Base-by-base conservation (phyloP, 1,139 yeast genomes). In the Kurtzmaniella natalensis region DNA sequence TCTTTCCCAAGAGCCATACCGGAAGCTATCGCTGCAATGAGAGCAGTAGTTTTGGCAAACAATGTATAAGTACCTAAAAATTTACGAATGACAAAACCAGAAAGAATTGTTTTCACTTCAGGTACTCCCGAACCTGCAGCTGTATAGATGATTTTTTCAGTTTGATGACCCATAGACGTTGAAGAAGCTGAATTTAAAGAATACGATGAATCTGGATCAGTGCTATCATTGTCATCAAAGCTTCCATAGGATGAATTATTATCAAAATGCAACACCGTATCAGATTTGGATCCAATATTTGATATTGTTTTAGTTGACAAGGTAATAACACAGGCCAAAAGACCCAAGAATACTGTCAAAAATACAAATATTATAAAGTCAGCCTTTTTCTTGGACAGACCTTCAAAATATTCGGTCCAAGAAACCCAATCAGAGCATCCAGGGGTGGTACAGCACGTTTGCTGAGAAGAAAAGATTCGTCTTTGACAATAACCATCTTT, bases 1-100 rank as follows among this genome's bases (percentile, higher is more conserved):
- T 80, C 87, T 55, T 81, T 81, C 1, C 87, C 87, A 14, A 80
- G 59, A 11, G 78, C 61, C 61, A 79, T 59, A 0, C 86, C 86
- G 0, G 84, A 76, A 0, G 84, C 81, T 35, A 80, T 77, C 2
- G 83, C 78, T 25, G 78, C 61, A 2, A 77, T 60, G 25, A 78
- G 53, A 0, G 78, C 76, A 4, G 64, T 43, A 0, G 79, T 63
- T 50, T 78, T 78, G 36, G 73, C 60, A 20, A 76, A 32, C 13
- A 78, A 59, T 0, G 84, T 75, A 42, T 70, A 69, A 3, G 76
- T 58, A 3, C 84, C 83, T 31, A 78, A 55, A 43, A 73, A 78
- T 31, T 70, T 57, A 37, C 82, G 59, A 15, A 75, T 73, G 30
- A 73, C 72, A 45, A 74, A 75, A 1, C 81, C 81, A 1, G 78